Evolutionary conservation across 441 rosid genomes (phyloP).

Genomic region (Aleurites moluccanus): DNA sequence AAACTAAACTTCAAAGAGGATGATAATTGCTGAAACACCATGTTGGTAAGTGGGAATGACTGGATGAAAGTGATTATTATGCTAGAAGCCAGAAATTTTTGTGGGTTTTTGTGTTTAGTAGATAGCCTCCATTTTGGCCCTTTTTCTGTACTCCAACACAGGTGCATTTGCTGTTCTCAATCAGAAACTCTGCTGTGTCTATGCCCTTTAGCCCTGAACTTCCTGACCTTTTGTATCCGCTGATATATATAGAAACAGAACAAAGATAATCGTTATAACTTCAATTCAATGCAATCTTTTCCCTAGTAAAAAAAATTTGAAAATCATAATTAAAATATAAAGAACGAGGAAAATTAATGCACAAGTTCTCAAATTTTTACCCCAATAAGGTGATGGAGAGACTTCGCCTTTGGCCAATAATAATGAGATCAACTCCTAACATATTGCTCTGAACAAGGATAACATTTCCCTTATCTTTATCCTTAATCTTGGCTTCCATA

Average conservation of each 20-base stretch:
- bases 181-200: constrained; percentile 81
- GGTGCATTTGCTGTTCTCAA: constrained; percentile 72
- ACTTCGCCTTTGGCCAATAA: constrained; percentile 74
- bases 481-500: constrained; percentile 36
- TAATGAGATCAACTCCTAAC: constrained; percentile 55
- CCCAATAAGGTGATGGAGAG: constrained; percentile 67
- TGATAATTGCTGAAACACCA: background rate
- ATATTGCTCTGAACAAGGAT: constrained; percentile 50
- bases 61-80: constrained; percentile 24
- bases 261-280: no score
- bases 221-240: constrained; percentile 49
- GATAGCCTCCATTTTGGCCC: constrained; percentile 84
- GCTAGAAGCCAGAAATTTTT: constrained; percentile 94
- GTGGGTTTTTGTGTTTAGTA: constrained; percentile 79
- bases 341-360: background rate
- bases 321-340: background rate
- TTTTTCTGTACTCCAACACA: constrained; percentile 85
- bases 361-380: constrained; percentile 31
- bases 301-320: no score
- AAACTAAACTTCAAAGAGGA: background rate
- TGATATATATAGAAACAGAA: background rate
- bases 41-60: background rate
- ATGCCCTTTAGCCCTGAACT: constrained; percentile 54
- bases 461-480: constrained; percentile 46
- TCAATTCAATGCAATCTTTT: no score